Conservation (phyloP, 2,329 filamentous ascomycete genomes). For the Didymella exigua region DNA sequence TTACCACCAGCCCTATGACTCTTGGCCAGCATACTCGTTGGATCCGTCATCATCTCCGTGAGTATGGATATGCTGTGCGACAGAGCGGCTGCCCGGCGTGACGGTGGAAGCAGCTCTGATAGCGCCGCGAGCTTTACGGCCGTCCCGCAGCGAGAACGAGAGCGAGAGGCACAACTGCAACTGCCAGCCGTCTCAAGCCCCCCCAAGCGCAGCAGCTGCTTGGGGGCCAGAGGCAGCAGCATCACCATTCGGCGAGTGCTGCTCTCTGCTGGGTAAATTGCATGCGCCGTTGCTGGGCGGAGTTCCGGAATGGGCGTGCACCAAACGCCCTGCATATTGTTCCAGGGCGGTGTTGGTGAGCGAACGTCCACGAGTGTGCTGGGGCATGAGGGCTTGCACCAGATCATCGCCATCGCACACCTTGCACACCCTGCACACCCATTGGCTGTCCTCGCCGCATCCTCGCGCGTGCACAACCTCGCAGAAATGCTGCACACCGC, state of each 20-base stretch:
- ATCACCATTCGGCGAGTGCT: slow-evolving; percentile 1
- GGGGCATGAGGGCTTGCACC: slow-evolving; percentile 15
- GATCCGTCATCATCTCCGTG: slow-evolving; percentile 30
- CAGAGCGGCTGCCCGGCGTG: slow-evolving; percentile 3
- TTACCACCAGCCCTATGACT: slow-evolving; percentile 32
- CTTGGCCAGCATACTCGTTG: slow-evolving; percentile 24
- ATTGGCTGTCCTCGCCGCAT: slow-evolving; percentile 20
- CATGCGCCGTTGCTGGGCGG: slow-evolving; percentile 14
- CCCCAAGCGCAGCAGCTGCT: slow-evolving; percentile 5
- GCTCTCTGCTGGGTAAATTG: slow-evolving; percentile 17
- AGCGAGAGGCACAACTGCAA: not conserved
- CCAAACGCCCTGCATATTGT: slow-evolving; percentile 16
- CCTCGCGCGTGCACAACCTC: slow-evolving; percentile 34
- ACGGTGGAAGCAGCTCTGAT: slow-evolving; percentile 9
- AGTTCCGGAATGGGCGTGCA: slow-evolving; percentile 16
- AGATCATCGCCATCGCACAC: slow-evolving; percentile 15
- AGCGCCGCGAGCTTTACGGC: slow-evolving; percentile 3
- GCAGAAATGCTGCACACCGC: slow-evolving; percentile 27
- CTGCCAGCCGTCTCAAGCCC: slow-evolving; percentile 11
- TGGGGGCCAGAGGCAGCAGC: slow-evolving; percentile 14
- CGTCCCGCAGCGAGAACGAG: not conserved
- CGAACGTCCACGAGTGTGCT: slow-evolving; percentile 17
- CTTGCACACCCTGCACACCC: not conserved
- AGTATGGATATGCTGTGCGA: slow-evolving; percentile 13
- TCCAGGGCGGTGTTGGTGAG: slow-evolving; percentile 19